Evolutionary conservation across 179 eudicot genomes (phyloP).

Genomic region (Vitellaria paradoxa): DNA sequence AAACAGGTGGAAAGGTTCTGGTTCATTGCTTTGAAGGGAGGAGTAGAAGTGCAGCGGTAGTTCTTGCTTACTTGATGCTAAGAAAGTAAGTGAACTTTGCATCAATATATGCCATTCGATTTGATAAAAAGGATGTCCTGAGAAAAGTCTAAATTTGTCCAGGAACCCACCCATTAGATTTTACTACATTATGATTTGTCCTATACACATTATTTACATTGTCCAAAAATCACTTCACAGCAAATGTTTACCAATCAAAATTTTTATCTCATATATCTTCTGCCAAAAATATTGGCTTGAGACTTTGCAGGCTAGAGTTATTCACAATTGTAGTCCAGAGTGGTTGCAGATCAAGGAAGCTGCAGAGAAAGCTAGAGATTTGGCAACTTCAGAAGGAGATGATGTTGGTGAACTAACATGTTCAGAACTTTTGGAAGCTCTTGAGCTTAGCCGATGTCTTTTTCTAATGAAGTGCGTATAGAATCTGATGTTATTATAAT

Average conservation of each 20-base stretch:
- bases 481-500: constrained; percentile 7
- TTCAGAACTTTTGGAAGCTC: constrained; percentile 98
- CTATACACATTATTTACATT: too few species aligned
- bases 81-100: constrained; percentile 65
- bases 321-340: constrained; percentile 79
- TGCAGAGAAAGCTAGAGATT: constrained; percentile 82
- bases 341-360: constrained; percentile 94
- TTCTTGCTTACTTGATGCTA: constrained; percentile 87
- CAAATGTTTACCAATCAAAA: too few species aligned
- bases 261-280: neutral
- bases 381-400: constrained; percentile 67
- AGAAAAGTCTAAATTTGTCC: too few species aligned
- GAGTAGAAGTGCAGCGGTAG: constrained; percentile 97
- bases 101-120: too few species aligned
- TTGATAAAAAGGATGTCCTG: too few species aligned
- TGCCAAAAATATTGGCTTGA: neutral
- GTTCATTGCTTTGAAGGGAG: too few species aligned
- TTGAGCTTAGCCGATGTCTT: constrained; percentile 96
- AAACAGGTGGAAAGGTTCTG: constrained; percentile 64
- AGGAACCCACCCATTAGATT: too few species aligned
- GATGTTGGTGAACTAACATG: constrained; percentile 85
- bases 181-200: too few species aligned
- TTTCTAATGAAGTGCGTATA: constrained; percentile 68
- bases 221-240: too few species aligned
- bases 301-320: constrained; percentile 73